Conservation (phyloP, 768 basidiomycete genomes). For the Termitomyces sp. region DNA sequence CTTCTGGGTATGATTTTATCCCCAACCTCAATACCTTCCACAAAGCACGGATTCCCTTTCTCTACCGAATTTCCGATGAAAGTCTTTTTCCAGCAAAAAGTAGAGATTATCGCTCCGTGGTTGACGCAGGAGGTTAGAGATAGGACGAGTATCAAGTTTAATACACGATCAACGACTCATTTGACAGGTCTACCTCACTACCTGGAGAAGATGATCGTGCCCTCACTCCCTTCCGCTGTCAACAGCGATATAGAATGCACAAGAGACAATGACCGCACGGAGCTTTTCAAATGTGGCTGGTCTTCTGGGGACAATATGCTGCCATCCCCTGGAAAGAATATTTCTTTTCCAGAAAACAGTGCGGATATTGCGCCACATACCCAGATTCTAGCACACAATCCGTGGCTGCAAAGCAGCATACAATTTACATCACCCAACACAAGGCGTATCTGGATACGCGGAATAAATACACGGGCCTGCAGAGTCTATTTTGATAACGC, state of each 20-base stretch:
- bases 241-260: conserved; percentile 11
- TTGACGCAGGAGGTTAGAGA: conserved; percentile 10
- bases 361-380: not conserved
- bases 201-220: conserved; percentile 36
- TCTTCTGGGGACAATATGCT: conserved; percentile 16
- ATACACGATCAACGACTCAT: conserved; percentile 31
- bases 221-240: conserved; percentile 17
- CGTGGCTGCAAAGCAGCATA: conserved; percentile 14
- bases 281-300: conserved; percentile 22
- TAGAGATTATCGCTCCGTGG: conserved; percentile 28
- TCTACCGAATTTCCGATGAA: conserved; percentile 56
- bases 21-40: not conserved
- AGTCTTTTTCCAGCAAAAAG: conserved; percentile 61
- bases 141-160: not conserved
- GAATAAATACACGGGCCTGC: conserved; percentile 53
- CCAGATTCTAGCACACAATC: conserved; percentile 6
- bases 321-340: conserved; percentile 14
- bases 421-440: conserved; percentile 1
- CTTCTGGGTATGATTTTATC: conserved; percentile 5
- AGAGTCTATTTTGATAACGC: conserved; percentile 44
- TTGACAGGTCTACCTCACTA: conserved; percentile 40
- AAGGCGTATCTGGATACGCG: conserved; percentile 40
- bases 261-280: conserved; percentile 12
- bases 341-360: not conserved
- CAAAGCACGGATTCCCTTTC: conserved; percentile 53